Conservation (phyloP, 2,329 filamentous ascomycete species). For the Aspergillus sp. region DNA sequence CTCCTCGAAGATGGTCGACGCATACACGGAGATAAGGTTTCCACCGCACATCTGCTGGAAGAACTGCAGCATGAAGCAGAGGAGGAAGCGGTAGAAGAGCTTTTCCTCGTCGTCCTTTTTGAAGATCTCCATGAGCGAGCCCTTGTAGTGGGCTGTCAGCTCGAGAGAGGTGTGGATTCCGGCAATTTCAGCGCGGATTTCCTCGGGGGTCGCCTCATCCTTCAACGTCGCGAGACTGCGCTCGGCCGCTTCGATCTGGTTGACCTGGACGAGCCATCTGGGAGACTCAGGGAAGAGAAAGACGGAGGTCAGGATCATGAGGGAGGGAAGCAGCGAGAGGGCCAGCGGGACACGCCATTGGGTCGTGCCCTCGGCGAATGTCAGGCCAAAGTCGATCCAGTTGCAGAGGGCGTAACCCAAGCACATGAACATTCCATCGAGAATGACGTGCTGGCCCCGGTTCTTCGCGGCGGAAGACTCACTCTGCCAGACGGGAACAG, state of each 20-base stretch:
- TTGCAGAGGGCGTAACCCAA: slow-evolving; percentile 30
- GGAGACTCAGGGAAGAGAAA: slow-evolving; percentile 53
- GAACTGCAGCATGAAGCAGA: slow-evolving; percentile 35
- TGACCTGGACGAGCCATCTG: slow-evolving; percentile 23
- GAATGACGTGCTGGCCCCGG: slow-evolving; percentile 50
- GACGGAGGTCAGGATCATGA: slow-evolving; percentile 49
- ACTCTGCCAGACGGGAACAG: slow-evolving; percentile 51
- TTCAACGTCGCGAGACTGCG: slow-evolving; percentile 17
- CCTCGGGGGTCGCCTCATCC: slow-evolving; percentile 6
- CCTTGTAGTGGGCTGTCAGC: slow-evolving; percentile 11
- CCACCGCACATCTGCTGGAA: slow-evolving; percentile 42
- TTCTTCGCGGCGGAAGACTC: slow-evolving; percentile 50
- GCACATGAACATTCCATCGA: slow-evolving; percentile 47
- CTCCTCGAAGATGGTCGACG: slow-evolving; percentile 16
- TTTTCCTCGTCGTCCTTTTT: slow-evolving; percentile 18
- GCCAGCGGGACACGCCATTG: slow-evolving; percentile 56
- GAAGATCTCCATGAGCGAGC: slow-evolving; percentile 20
- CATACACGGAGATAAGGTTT: slow-evolving; percentile 45
- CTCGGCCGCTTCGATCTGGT: slow-evolving; percentile 18
- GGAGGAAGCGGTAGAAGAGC: slow-evolving; percentile 20
- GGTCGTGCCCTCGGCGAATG: slow-evolving; percentile 42
- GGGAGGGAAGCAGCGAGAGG: slow-evolving; percentile 54
- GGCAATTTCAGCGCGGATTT: slow-evolving; percentile 17
- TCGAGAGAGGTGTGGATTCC: slow-evolving; percentile 22
- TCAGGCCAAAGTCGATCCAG: slow-evolving; percentile 51